Base-by-base conservation (phyloP, 257 asterid genomes). In the Salvia hispanica region DNA sequence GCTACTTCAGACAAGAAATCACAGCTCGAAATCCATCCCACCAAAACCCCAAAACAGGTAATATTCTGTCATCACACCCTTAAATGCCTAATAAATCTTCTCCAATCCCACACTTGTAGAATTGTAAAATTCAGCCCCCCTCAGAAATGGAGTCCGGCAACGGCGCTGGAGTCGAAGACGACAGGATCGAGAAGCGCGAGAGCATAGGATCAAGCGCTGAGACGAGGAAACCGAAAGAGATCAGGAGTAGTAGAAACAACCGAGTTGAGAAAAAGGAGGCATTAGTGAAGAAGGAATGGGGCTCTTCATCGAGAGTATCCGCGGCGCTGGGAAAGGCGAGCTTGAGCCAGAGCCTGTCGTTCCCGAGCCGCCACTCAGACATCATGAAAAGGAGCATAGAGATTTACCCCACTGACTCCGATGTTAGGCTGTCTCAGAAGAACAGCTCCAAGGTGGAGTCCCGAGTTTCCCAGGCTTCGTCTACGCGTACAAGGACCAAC, bases 291-390 rank as follows among this genome's bases (percentile, higher is more conserved):
- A 82, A 75, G 69, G 77, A 74, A 79, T 25, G 31, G 31, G 31
- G 31, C 31, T 25, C 66, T 58, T 72, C 80, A 7, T 70, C 80
- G 5, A 82, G 68, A 72, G 78, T 74, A 48, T 66, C 89, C 0
- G 78, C 77, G 46, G 87, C 66, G 75, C 74, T 85, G 43, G 83
- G 83, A 2, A 25, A 25, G 31, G 60, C 84, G 80, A 77, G 79
- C 72, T 64, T 84, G 76, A 73, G 74, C 0, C 90, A 87, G 78
- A 87, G 92, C 46, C 79, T 85, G 3, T 89, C 96, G 0, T 84
- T 89, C 46, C 96, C 92, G 31, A 61, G 81, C 9, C 80, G 80
- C 54, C 78, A 75, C 55, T 59, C 84, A 2, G 89, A 91, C 72
- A 74, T 84, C 6, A 82, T 76, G 83, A 84, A 74, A 63, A 74